A percentile compares a stretch with the other conserved stretches of the same genome.
Evolutionary conservation across 75 land plant genomes (phyloP).

Genomic region (Picea glauca): DNA sequence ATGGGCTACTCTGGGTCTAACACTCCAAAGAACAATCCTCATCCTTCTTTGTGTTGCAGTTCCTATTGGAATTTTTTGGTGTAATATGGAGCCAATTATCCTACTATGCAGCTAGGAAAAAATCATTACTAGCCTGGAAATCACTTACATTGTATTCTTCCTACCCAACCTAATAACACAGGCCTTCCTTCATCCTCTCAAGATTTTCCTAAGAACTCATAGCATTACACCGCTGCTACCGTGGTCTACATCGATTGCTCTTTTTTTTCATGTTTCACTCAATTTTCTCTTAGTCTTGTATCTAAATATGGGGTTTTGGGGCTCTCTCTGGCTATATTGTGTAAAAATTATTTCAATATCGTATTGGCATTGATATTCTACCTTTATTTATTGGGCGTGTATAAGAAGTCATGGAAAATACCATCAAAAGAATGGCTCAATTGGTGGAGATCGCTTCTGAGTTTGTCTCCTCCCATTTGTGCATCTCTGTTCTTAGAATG

Average conservation of each 20-base stretch:
- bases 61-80: constrained; percentile 43
- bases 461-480: constrained; percentile 32
- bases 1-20: constrained; percentile 25
- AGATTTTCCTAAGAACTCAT: constrained; percentile 39
- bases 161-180: constrained; percentile 36
- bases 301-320: constrained; percentile 26
- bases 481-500: constrained; percentile 51
- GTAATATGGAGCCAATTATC: constrained; percentile 33
- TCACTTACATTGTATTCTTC: constrained; percentile 19
- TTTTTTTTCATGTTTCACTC: constrained; percentile 43
- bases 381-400: constrained; percentile 11
- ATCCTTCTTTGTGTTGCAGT: constrained; percentile 36
- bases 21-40: constrained; percentile 35
- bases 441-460: constrained; percentile 30
- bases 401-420: constrained; percentile 12
- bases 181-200: constrained; percentile 37
- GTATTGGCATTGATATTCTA: constrained; percentile 16
- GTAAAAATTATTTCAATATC: constrained; percentile 15
- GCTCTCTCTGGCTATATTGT: constrained; percentile 27
- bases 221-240: constrained; percentile 54
- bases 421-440: constrained; percentile 19
- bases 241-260: constrained; percentile 27
- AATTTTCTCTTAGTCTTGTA: constrained; percentile 27
- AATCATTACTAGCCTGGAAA: constrained; percentile 16
- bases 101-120: constrained; percentile 34